Percentiles rank a stretch among this genome's conserved stretches.
Conservation (phyloP, 768 basidiomycete genomes). For the Tubosaeta brunneosetosa region DNA sequence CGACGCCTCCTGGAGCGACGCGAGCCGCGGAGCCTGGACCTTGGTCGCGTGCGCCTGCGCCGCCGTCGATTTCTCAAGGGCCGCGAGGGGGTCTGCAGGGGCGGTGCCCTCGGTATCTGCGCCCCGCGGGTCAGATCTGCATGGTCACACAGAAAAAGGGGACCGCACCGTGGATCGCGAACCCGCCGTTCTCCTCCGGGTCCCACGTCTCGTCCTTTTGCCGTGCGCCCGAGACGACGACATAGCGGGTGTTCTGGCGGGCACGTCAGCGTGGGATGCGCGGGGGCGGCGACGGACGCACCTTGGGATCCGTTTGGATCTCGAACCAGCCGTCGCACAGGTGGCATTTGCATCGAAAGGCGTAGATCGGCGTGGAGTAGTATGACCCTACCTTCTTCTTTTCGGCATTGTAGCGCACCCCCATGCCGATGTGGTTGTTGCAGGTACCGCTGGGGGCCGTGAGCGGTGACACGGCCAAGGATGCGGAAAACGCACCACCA, state of each 20-base stretch:
- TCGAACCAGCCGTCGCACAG: slow-evolving; percentile 97
- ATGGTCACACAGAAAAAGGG: neutral
- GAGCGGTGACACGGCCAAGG: neutral
- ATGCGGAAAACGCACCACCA: slow-evolving; percentile 66
- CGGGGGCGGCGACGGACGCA: slow-evolving; percentile 23
- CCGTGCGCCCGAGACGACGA: slow-evolving; percentile 88
- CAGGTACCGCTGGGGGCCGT: slow-evolving; percentile 68
- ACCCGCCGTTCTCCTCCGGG: slow-evolving; percentile 94
- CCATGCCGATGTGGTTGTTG: slow-evolving; percentile 96
- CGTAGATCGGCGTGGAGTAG: slow-evolving; percentile 90
- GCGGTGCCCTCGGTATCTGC: slow-evolving; percentile 66
- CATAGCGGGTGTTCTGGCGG: slow-evolving; percentile 80
- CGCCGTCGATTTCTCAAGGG: slow-evolving; percentile 83
- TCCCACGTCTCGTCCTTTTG: slow-evolving; percentile 97
- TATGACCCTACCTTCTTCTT: slow-evolving; percentile 97
- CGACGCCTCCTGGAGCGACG: slow-evolving; percentile 71
- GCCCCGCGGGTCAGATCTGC: neutral
- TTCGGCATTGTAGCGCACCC: slow-evolving; percentile 99
- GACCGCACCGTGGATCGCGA: slow-evolving; percentile 71
- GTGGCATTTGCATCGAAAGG: slow-evolving; percentile 97
- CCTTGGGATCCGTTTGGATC: slow-evolving; percentile 96
- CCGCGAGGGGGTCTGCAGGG: slow-evolving; percentile 79
- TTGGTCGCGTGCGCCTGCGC: slow-evolving; percentile 68
- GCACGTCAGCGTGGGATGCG: neutral
- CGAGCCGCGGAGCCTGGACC: slow-evolving; percentile 75